Evolutionary conservation across 2,329 filamentous ascomycete species (phyloP), one percentile per base, ranked within the genome.

Genomic region (Pseudogymnoascus sp.): DNA sequence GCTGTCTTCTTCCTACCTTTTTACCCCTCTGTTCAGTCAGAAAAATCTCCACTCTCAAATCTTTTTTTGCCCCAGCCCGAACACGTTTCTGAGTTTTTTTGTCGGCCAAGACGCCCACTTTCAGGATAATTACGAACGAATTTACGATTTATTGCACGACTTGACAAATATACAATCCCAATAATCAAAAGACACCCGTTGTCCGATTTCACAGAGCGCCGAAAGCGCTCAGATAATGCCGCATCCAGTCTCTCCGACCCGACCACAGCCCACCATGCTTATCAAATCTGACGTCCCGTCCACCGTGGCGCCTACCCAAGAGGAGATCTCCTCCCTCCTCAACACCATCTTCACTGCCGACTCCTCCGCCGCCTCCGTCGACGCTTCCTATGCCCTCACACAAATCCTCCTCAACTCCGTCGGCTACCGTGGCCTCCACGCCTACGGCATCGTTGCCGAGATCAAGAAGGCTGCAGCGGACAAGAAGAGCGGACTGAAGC

Each of bases 401-500:
- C 85, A 86, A 63, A 75, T 87, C 12, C 77, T 90, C 12, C 79
- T 86, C 65, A 84, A 86, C 75, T 85, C 84, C 31, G 81, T 86
- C 64, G 86, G 86, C 61, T 83, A 83, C 71, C 81, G 83, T 21
- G 86, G 85, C 60, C 78, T 89, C 62, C 75, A 80, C 59, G 78
- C 77, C 64, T 89, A 88, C 75, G 82, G 83, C 67, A 76, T 89
- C 59, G 73, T 90, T 56, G 79, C 82, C 21, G 82, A 84, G 66
- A 80, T 88, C 70, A 84, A 84, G 72, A 89, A 96, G 81, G 91
- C 90, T 38, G 92, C 93, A 3, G 79, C 82, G 70, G 92, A 97
- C 78, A 99, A 97, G 86, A 99, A 99, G 82, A 92, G 87, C 76
- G 89, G 88, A 14, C 82, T 88, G 40, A 85, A 84, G 70, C 84